Percentiles rank a stretch among this genome's conserved stretches.
phyloP scores from a whole-genome alignment of 2,329 filamentous ascomycete genomes.

The Fusarium sp. region DNA sequence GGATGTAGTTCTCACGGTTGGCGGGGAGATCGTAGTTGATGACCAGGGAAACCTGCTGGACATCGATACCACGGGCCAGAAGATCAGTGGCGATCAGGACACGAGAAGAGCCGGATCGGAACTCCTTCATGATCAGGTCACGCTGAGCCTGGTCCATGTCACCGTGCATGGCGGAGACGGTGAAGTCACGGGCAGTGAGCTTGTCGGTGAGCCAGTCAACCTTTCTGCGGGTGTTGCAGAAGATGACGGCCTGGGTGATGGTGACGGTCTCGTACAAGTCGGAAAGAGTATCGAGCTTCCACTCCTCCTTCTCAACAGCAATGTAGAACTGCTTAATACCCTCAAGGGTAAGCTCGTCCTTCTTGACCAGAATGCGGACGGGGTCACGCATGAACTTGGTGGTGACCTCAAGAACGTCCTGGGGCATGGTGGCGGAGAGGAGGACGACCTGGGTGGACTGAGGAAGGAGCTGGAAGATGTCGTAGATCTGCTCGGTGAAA shows the following conservation, averaged over 20 bases:
- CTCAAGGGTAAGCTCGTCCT: constrained; percentile 98
- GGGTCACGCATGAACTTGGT: constrained; percentile 99
- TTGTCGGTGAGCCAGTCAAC: constrained; percentile 99
- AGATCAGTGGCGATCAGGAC: constrained; percentile 98
- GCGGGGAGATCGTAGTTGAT: constrained; percentile 99
- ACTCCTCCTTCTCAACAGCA: constrained; percentile 99
- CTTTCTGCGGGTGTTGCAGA: constrained; percentile 99
- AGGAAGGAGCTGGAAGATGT: constrained; percentile 98
- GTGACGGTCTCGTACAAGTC: constrained; percentile 99
- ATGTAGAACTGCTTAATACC: constrained; percentile 99
- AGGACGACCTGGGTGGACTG: constrained; percentile 99
- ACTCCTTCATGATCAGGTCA: constrained; percentile 99
- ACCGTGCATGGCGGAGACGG: constrained; percentile 99
- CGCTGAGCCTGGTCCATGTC: constrained; percentile 99
- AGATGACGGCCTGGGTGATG: constrained; percentile 99
- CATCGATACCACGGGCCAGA: constrained; percentile 98
- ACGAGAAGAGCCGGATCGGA: constrained; percentile 98
- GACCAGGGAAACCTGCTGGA: constrained; percentile 98
- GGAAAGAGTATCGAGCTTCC: constrained; percentile 99
- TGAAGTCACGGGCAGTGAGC: constrained; percentile 98
- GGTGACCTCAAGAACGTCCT: constrained; percentile 98
- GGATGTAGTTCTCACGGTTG: constrained; percentile 99
- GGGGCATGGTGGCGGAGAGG: constrained; percentile 97
- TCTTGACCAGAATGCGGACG: constrained; percentile 99
- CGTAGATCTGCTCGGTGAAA: constrained; percentile 99